Evolutionary conservation across 805 yeast genomes (phyloP).

Genomic region (Kluyveromyces lactis): DNA sequence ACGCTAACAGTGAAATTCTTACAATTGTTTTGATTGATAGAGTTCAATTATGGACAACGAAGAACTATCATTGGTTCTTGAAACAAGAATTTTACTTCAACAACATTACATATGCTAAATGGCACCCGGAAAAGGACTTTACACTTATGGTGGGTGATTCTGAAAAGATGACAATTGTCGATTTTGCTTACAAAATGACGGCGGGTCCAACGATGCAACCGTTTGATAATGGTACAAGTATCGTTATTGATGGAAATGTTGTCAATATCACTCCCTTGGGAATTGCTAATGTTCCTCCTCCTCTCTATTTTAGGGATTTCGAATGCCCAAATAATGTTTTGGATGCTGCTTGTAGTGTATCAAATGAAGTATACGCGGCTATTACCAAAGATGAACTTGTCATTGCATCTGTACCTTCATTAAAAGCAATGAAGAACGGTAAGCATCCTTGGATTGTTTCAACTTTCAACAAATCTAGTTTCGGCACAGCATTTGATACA

Average conservation of each 20-base stretch:
- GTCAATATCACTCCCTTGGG: slow-evolving; percentile 75
- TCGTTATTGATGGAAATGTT: slow-evolving; percentile 71
- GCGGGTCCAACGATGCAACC: slow-evolving; percentile 67
- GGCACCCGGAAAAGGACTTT: slow-evolving; percentile 88
- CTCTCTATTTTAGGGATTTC: slow-evolving; percentile 67
- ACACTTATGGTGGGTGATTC: slow-evolving; percentile 59
- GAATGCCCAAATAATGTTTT: slow-evolving; percentile 45
- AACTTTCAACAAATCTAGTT: slow-evolving; percentile 26
- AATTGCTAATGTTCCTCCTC: slow-evolving; percentile 91
- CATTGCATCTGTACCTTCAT: slow-evolving; percentile 38
- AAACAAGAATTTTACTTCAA: slow-evolving; percentile 59
- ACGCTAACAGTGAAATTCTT: slow-evolving; percentile 67
- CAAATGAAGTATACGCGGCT: slow-evolving; percentile 52
- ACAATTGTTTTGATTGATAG: slow-evolving; percentile 55
- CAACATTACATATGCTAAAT: slow-evolving; percentile 40
- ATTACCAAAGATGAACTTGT: slow-evolving; percentile 40
- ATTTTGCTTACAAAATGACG: slow-evolving; percentile 53
- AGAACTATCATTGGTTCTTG: slow-evolving; percentile 92
- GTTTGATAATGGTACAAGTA: slow-evolving; percentile 64
- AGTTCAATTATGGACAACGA: slow-evolving; percentile 84
- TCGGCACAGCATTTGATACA: slow-evolving; percentile 36
- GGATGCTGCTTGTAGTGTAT: slow-evolving; percentile 55
- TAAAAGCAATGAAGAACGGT: slow-evolving; percentile 38
- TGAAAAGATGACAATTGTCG: slow-evolving; percentile 48
- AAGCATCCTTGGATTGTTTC: slow-evolving; percentile 37